Base-by-base conservation (phyloP, 148 eudicot genomes). In the Spergularia bocconei region DNA sequence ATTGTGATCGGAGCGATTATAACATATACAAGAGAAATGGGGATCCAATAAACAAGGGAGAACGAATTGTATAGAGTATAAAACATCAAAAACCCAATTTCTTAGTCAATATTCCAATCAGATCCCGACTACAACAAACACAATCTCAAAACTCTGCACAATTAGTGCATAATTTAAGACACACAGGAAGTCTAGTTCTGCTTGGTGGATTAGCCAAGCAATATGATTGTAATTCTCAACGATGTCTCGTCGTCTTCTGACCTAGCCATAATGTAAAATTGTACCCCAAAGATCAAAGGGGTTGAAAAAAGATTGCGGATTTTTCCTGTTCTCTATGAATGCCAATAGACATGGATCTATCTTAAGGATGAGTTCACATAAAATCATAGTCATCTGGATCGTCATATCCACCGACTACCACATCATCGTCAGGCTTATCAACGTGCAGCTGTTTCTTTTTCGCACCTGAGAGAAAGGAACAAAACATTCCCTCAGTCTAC, bases 381-480 rank as follows among this genome's bases (percentile, higher is more conserved):
- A 91, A 94, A 83, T 94, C 98, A 78, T 83, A 87, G 6, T 91
- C 97, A 66, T 94, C 98, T 41, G 66, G 82, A 73, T 56, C 91
- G 54, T 89, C 95, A 61, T 88, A 90, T 7, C 75, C 80, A 62
- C 64, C 76, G 25, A 84, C 78, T 16, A 63, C 97, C 36, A 80
- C 83, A 63, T 89, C 98, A 75, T 91, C 98, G 39, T 93, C 98
- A 12, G 91, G 84, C 80, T 84, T 91, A 71, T 83, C 98, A 25
- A 93, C 84, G 63, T 74, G 97, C 70, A 94, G 80, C 75, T 91
- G 91, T 63, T 91, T 94, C 88, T 94, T 94, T 87, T 91, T 94
- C 6, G 82, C 86, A 75, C 84, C 98, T 94, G 86, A 70, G 72
- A 44, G 25, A 67, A 63, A 61, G 75, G 36, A 6, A 23, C 73